phyloP scores from a whole-genome alignment of 345 rosid species.

The Populus nigra region DNA sequence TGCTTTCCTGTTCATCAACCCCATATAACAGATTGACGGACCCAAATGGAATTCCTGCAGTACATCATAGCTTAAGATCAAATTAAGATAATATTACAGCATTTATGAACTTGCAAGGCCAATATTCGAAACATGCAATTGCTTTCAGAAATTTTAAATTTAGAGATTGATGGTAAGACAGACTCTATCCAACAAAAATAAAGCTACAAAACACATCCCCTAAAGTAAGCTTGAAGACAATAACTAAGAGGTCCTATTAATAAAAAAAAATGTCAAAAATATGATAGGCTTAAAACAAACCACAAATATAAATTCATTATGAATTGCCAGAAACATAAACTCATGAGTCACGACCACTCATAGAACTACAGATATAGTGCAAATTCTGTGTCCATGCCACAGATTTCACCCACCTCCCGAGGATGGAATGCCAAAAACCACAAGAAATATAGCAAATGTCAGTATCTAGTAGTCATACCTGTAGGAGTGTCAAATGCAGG shows the following conservation, averaged over 20 bases:
- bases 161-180: neutral
- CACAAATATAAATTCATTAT: neutral
- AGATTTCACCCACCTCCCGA: neutral
- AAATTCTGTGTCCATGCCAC: neutral
- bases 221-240: conserved; percentile 2
- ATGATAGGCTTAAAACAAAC: neutral
- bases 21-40: conserved; percentile 88
- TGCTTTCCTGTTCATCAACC: conserved; percentile 97
- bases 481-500: conserved; percentile 99
- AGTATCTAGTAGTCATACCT: conserved; percentile 38
- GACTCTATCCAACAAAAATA: neutral
- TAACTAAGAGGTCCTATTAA: neutral
- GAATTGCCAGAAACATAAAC: neutral
- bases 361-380: neutral
- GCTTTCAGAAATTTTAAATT: neutral
- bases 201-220: neutral
- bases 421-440: neutral
- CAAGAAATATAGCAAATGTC: neutral
- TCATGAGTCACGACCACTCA: no score
- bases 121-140: neutral
- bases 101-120: neutral
- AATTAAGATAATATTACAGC: conserved; percentile 10
- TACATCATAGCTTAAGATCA: conserved; percentile 12
- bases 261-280: neutral
- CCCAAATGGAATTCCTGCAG: conserved; percentile 93